Evolutionary conservation across 1,139 yeast genomes (phyloP).

Genomic region (Keqinozyma sinolaborantium): DNA sequence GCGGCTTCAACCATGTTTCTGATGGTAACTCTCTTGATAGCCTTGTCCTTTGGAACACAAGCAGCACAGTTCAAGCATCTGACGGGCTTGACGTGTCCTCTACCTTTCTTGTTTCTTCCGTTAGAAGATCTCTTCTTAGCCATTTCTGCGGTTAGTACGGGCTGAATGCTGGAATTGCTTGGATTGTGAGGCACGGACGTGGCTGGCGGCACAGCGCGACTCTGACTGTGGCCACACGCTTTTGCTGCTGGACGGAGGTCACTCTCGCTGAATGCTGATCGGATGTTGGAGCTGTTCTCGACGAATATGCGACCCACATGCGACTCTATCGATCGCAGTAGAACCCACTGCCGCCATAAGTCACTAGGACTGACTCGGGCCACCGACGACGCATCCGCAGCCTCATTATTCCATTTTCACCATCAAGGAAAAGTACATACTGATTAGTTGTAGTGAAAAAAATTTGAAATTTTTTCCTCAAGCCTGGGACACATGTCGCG

Average conservation of each 20-base stretch:
- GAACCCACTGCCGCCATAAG: too few relatives aligned
- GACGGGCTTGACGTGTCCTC: slow-evolving; percentile 99
- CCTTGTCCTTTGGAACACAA: slow-evolving; percentile 99
- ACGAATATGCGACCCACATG: too few relatives aligned
- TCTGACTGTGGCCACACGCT: too few relatives aligned
- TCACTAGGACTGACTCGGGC: too few relatives aligned
- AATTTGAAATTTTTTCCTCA: slow-evolving; percentile 1
- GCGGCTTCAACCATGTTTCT: slow-evolving; percentile 99
- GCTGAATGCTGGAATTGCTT: too few relatives aligned
- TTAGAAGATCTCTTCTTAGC: slow-evolving; percentile 99
- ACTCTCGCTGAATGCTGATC: too few relatives aligned
- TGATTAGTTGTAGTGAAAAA: slow-evolving; percentile 1
- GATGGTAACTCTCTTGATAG: slow-evolving; percentile 99
- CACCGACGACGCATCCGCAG: too few relatives aligned
- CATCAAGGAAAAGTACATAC: slow-evolving; percentile 1
- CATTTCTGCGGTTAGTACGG: slow-evolving; percentile 53
- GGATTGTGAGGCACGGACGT: too few relatives aligned
- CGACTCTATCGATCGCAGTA: too few relatives aligned
- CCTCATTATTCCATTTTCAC: not conserved
- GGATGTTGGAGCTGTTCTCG: too few relatives aligned
- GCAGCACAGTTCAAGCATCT: slow-evolving; percentile 99
- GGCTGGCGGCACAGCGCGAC: too few relatives aligned
- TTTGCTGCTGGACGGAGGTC: too few relatives aligned
- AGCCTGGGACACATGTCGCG: not conserved
- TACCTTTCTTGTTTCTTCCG: slow-evolving; percentile 99